Evolutionary conservation across 768 basidiomycete species (phyloP).

Genomic region (Russula dissimulans): DNA sequence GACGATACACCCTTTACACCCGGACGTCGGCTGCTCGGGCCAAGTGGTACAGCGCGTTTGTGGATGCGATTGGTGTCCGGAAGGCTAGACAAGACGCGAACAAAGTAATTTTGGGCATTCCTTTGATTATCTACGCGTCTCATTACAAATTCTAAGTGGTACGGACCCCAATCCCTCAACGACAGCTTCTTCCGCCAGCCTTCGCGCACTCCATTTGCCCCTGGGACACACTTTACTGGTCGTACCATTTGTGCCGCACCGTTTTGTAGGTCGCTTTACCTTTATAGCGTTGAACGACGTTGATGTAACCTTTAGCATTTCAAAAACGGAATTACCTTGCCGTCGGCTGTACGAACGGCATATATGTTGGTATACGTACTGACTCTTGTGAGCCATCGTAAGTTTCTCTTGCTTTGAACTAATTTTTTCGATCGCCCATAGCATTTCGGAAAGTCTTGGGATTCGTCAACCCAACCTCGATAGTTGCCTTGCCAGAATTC

Average conservation of each 20-base stretch:
- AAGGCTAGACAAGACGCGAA: slow-evolving; percentile 60
- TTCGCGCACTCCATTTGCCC: slow-evolving; percentile 28
- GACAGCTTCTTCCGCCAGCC: slow-evolving; percentile 49
- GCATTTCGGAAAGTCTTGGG: slow-evolving; percentile 53
- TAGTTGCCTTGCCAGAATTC: slow-evolving; percentile 50
- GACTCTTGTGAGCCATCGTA: slow-evolving; percentile 38
- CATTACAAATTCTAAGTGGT: slow-evolving; percentile 41
- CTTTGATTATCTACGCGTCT: neutral
- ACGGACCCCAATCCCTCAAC: slow-evolving; percentile 47
- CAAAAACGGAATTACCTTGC: slow-evolving; percentile 50
- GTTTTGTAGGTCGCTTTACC: slow-evolving; percentile 41
- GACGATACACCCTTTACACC: slow-evolving; percentile 69
- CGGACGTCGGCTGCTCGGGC: slow-evolving; percentile 45
- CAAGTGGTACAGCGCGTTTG: slow-evolving; percentile 54
- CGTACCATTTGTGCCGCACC: slow-evolving; percentile 49
- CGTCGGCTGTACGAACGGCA: slow-evolving; percentile 56
- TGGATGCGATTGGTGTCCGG: slow-evolving; percentile 55
- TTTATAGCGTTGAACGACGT: neutral
- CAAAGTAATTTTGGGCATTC: slow-evolving; percentile 40
- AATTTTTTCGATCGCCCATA: slow-evolving; percentile 24
- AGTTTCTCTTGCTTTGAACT: neutral
- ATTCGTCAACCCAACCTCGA: slow-evolving; percentile 38
- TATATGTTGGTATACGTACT: slow-evolving; percentile 53
- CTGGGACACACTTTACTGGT: slow-evolving; percentile 40
- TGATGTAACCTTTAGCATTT: slow-evolving; percentile 30